Evolutionary conservation across 2,329 filamentous ascomycete genomes (phyloP).

Genomic region (Phaeomoniella chlamydospora): DNA sequence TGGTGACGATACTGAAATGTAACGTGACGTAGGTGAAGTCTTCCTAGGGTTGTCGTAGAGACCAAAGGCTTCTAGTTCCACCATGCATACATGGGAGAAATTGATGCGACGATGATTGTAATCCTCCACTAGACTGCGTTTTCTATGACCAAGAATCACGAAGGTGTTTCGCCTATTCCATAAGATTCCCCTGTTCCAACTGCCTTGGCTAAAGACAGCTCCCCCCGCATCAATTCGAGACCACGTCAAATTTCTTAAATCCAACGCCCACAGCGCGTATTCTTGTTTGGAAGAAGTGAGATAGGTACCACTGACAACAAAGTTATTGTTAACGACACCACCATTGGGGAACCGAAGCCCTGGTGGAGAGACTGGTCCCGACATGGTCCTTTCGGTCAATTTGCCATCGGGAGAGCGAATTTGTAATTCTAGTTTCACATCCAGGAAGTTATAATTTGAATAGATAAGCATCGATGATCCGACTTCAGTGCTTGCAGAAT

Average conservation of each 20-base stretch:
- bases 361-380: slow-evolving; percentile 71
- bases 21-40: slow-evolving; percentile 63
- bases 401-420: slow-evolving; percentile 72
- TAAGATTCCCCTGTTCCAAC: slow-evolving; percentile 89
- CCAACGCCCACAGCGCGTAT: slow-evolving; percentile 90
- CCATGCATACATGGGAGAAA: slow-evolving; percentile 91
- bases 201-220: slow-evolving; percentile 88
- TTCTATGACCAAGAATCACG: slow-evolving; percentile 86
- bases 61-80: slow-evolving; percentile 92
- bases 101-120: slow-evolving; percentile 98
- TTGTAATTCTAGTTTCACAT: slow-evolving; percentile 91
- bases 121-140: slow-evolving; percentile 86
- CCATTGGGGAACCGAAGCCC: slow-evolving; percentile 92
- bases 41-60: slow-evolving; percentile 91
- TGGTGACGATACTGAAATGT: slow-evolving; percentile 68
- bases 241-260: slow-evolving; percentile 80
- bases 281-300: slow-evolving; percentile 96
- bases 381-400: slow-evolving; percentile 79
- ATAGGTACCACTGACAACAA: slow-evolving; percentile 94
- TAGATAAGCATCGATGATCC: slow-evolving; percentile 76
- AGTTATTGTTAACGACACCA: slow-evolving; percentile 87
- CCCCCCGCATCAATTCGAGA: slow-evolving; percentile 89
- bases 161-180: slow-evolving; percentile 93
- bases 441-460: slow-evolving; percentile 97
- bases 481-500: slow-evolving; percentile 13